A percentile compares a stretch with the other conserved stretches of the same genome.
phyloP scores from a whole-genome alignment of 208 protist genomes.

The Leishmania tarentolae region DNA sequence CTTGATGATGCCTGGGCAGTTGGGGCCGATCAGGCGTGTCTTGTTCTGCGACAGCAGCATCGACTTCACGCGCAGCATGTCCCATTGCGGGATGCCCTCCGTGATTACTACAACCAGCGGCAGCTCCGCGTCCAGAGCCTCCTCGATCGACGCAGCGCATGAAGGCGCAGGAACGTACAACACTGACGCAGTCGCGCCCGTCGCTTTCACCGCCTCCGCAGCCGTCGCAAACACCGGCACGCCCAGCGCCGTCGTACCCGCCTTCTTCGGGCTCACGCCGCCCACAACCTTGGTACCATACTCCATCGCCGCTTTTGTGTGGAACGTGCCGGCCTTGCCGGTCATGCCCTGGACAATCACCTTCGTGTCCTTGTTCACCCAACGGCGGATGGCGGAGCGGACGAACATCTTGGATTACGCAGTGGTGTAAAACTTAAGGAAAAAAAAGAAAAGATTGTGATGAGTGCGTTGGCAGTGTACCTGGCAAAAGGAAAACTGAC shows the following conservation, averaged over 20 bases:
- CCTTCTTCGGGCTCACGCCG: slow-evolving; percentile 97
- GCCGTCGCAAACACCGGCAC: slow-evolving; percentile 96
- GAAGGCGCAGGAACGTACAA: slow-evolving; percentile 98
- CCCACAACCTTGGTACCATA: slow-evolving; percentile 99
- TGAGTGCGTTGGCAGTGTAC: not conserved
- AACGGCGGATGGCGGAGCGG: slow-evolving; percentile 59
- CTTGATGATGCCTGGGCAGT: slow-evolving; percentile 98
- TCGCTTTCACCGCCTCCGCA: slow-evolving; percentile 89
- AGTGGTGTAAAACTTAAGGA: not conserved
- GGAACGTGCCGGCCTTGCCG: slow-evolving; percentile 98
- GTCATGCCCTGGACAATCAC: slow-evolving; percentile 99
- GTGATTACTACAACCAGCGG: slow-evolving; percentile 98
- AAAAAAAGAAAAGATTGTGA: not conserved
- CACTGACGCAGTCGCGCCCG: slow-evolving; percentile 94
- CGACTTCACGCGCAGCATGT: slow-evolving; percentile 96
- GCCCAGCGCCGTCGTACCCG: slow-evolving; percentile 92
- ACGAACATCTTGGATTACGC: slow-evolving; percentile 50
- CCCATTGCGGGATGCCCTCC: slow-evolving; percentile 99
- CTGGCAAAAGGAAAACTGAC: not conserved
- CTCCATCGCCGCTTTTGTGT: slow-evolving; percentile 96
- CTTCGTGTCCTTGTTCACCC: slow-evolving; percentile 96
- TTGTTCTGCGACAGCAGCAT: slow-evolving; percentile 93
- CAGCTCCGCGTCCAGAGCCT: slow-evolving; percentile 97
- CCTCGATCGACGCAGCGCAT: slow-evolving; percentile 96
- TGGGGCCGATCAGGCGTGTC: slow-evolving; percentile 97